Evolutionary conservation across 306 rosid genomes (phyloP).

Genomic region (Phaseolus lunatus): DNA sequence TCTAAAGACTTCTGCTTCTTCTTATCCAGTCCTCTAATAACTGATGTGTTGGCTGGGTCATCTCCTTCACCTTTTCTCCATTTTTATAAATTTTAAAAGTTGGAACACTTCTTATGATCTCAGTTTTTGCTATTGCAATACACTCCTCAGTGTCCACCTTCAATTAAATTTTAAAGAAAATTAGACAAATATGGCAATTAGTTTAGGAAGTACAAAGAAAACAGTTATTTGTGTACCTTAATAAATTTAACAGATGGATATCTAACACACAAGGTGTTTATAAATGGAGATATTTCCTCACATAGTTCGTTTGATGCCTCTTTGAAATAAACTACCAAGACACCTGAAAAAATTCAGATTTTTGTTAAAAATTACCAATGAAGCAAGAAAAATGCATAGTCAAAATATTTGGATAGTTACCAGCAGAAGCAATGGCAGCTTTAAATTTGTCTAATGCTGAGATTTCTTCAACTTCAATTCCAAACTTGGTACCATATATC

Average conservation of each 20-base stretch:
- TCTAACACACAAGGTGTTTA: slow-evolving; percentile 82
- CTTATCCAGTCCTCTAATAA: slow-evolving; percentile 79
- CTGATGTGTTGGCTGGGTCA: slow-evolving; percentile 74
- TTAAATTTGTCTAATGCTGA: slow-evolving; percentile 69
- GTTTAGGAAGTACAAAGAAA: slow-evolving; percentile 5
- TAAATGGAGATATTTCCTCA: slow-evolving; percentile 81
- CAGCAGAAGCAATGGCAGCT: slow-evolving; percentile 67
- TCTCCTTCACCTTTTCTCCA: slow-evolving; percentile 81
- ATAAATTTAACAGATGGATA: slow-evolving; percentile 75
- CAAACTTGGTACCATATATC: slow-evolving; percentile 55
- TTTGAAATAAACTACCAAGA: slow-evolving; percentile 83
- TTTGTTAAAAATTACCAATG: slow-evolving; percentile 18
- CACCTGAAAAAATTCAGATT: slow-evolving; percentile 63
- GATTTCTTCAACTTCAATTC: slow-evolving; percentile 85
- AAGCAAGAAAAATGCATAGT: slow-evolving; percentile 36
- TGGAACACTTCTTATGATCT: slow-evolving; percentile 72
- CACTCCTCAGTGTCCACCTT: slow-evolving; percentile 88
- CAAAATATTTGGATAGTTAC: slow-evolving; percentile 53
- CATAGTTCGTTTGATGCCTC: slow-evolving; percentile 67
- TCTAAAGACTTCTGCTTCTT: slow-evolving; percentile 54
- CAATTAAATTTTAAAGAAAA: slow-evolving; percentile 32
- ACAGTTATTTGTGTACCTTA: slow-evolving; percentile 57
- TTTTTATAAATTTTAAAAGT: slow-evolving; percentile 84
- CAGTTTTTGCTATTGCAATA: slow-evolving; percentile 67
- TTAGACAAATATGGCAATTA: slow-evolving; percentile 16